phyloP scores from a whole-genome alignment of 345 rosid genomes.

The Lepidium sativum region DNA sequence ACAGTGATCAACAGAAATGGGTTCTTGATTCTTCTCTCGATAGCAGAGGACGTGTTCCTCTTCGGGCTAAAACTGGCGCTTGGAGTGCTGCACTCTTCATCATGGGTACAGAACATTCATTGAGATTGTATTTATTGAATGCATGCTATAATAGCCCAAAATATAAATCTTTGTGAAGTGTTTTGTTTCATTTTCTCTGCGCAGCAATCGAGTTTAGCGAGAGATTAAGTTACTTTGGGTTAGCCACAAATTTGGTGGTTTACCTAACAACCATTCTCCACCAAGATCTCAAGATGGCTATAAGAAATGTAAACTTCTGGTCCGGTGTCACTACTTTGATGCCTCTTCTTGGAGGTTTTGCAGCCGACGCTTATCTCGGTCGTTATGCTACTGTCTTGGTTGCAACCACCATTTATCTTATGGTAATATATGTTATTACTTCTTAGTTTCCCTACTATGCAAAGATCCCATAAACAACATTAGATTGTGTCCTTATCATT shows the following conservation, averaged over 20 bases:
- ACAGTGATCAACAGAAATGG: conserved; percentile 43
- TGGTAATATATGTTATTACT: conserved; percentile 33
- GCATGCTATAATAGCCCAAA: not conserved
- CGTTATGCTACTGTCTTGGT: conserved; percentile 54
- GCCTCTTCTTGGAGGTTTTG: conserved; percentile 95
- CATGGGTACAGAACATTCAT: conserved; percentile 32
- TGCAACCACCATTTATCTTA: conserved; percentile 50
- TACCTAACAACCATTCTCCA: conserved; percentile 75
- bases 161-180: not conserved
- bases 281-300: conserved; percentile 77
- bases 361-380: conserved; percentile 84
- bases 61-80: conserved; percentile 58
- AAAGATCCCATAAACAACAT: not conserved
- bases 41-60: conserved; percentile 43
- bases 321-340: conserved; percentile 80
- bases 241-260: conserved; percentile 73
- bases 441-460: not conserved
- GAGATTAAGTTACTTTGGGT: conserved; percentile 82
- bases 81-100: conserved; percentile 73
- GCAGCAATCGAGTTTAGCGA: conserved; percentile 92
- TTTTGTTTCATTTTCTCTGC: not conserved
- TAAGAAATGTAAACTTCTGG: conserved; percentile 81
- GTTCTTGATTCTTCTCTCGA: conserved; percentile 61
- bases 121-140: not conserved
- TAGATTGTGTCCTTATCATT: not conserved